phyloP scores from a whole-genome alignment of 768 basidiomycete species.

The Phaffia australis region DNA sequence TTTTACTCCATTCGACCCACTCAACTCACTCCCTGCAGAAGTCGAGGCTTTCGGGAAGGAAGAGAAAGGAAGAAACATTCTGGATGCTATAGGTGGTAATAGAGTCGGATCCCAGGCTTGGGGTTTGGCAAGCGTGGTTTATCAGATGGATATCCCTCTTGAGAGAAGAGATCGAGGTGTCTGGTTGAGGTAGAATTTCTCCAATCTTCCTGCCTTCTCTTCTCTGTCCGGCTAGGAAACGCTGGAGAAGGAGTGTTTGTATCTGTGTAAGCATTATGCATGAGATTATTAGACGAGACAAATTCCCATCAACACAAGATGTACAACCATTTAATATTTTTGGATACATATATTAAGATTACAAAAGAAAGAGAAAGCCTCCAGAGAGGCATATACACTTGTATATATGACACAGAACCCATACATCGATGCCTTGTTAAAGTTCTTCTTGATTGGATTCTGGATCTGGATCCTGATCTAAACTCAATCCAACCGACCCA shows the following conservation, averaged over 20 bases:
- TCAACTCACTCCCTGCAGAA: neutral
- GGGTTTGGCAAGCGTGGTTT: conserved; percentile 69
- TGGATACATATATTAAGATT: too few relatives aligned
- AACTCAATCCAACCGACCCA: too few relatives aligned
- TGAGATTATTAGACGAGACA: neutral
- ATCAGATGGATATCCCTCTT: conserved; percentile 40
- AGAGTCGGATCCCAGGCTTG: conserved; percentile 69
- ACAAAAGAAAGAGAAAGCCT: too few relatives aligned
- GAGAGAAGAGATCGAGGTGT: conserved; percentile 26
- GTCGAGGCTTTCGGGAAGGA: neutral
- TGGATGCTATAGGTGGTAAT: conserved; percentile 53
- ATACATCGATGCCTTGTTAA: too few relatives aligned
- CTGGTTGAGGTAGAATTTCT: neutral
- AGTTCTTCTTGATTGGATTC: too few relatives aligned
- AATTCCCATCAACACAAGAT: too few relatives aligned
- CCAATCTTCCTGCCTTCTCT: neutral
- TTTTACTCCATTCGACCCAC: conserved; percentile 28
- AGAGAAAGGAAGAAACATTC: conserved; percentile 30
- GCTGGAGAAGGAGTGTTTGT: neutral
- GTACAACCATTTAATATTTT: neutral
- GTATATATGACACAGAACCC: too few relatives aligned
- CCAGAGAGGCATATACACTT: too few relatives aligned
- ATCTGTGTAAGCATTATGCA: neutral
- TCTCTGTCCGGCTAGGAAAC: neutral
- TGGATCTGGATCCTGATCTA: too few relatives aligned